Evolutionary conservation across 768 basidiomycete genomes (phyloP), one percentile per base, ranked within the genome.

Genomic region (Xerocomellus amylosporus): DNA sequence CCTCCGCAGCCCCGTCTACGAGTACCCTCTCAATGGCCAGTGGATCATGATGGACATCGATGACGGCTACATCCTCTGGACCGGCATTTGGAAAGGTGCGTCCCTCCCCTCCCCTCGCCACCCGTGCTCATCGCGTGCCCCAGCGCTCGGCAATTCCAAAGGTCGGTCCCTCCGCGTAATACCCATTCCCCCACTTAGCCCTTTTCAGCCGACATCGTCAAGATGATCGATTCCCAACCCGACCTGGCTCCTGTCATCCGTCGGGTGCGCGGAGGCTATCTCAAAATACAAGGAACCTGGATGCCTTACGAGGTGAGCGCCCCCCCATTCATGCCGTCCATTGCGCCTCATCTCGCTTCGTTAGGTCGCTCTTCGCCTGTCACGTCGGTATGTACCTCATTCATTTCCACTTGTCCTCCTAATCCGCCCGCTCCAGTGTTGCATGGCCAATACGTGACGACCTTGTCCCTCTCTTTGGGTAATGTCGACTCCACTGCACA

Each of bases 31-130:
- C 52, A 90, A 91, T 58, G 88, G 86, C 20, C 90, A 93, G 65
- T 92, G 90, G 88, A 90, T 94, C 64, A 93, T 94, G 92, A 91
- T 93, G 83, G 92, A 94, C 74, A 88, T 90, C 65, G 92, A 94
- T 68, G 91, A 93, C 67, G 92, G 92, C 4, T 93, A 91, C 68
- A 86, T 94, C 54, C 76, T 93, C 17, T 94, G 92, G 91, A 94
- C 93, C 1, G 89, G 90, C 10, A 94, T 94, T 49, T 94, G 92
- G 92, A 94, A 94, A 79, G 91, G 90, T 90, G 54, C 56, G 75
- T 56, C 20, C 5, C 10, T 22, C 19, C 43, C 24, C 17, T 0
- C n/a, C 17, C 36, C n/a, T 22, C 24, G 26, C 22, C 37, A 7
- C 30, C 40, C 46, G 9, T 36, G 4, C 59, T 64, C 53, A 62